phyloP scores from a whole-genome alignment of 2,329 filamentous ascomycete species.

The Chaetomium olivaceum region DNA sequence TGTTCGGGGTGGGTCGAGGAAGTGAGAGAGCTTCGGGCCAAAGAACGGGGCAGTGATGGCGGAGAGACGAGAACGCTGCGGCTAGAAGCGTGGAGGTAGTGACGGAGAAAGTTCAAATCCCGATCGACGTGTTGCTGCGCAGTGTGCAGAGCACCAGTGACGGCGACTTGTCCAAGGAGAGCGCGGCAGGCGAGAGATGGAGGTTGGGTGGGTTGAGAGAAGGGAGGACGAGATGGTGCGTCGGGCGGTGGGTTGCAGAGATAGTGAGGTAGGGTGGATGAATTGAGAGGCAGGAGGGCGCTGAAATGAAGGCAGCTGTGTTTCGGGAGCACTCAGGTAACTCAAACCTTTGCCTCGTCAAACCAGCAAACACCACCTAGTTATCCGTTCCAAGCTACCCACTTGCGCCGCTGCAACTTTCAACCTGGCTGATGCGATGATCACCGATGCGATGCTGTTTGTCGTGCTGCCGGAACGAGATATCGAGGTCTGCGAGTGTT shows the following conservation, averaged over 20 bases:
- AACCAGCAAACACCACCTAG: conserved; percentile 26
- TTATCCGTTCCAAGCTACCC: conserved; percentile 20
- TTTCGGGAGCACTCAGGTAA: conserved; percentile 30
- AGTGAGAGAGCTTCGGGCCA: conserved; percentile 25
- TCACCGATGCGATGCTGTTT: neutral
- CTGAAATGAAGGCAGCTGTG: conserved; percentile 27
- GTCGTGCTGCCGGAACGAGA: neutral
- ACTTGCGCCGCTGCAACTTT: neutral
- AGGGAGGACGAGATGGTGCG: conserved; percentile 20
- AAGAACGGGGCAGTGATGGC: conserved; percentile 25
- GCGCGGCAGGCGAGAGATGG: conserved; percentile 18
- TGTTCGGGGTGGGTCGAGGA: conserved; percentile 28
- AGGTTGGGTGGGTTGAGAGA: conserved; percentile 12
- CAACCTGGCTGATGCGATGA: neutral
- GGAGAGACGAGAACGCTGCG: conserved; percentile 26
- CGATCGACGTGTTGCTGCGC: conserved; percentile 24
- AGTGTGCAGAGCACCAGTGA: conserved; percentile 19
- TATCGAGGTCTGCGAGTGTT: neutral
- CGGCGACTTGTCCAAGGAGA: conserved; percentile 19
- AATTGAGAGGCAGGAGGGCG: conserved; percentile 20
- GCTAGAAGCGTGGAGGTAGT: conserved; percentile 25
- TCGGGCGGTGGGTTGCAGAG: conserved; percentile 21
- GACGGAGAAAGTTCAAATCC: conserved; percentile 25
- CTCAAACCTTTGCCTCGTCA: conserved; percentile 34
- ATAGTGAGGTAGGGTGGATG: conserved; percentile 9